Conservation (phyloP, 1,284 basidiomycete species). For the Cystobasidium slooffiae region DNA sequence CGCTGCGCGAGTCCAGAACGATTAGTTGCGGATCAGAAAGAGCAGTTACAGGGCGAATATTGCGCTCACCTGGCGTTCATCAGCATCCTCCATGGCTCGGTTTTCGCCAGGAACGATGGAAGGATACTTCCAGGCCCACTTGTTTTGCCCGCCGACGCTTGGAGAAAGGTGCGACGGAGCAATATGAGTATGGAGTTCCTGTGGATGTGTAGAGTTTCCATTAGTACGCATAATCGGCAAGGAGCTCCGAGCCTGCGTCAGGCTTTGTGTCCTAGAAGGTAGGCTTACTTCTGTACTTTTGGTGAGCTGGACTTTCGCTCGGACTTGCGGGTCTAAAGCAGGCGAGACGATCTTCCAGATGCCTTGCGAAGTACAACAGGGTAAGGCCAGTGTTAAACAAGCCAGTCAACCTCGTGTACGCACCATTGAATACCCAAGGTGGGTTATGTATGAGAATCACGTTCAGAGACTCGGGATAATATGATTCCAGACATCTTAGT, state of each 20-base stretch:
- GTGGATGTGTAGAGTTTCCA: background rate
- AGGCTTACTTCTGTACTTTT: slow-evolving; percentile 54
- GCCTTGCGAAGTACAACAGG: background rate
- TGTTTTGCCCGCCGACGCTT: slow-evolving; percentile 48
- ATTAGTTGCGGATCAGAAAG: slow-evolving; percentile 18
- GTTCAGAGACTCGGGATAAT: slow-evolving; percentile 54
- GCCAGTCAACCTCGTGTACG: slow-evolving; percentile 10
- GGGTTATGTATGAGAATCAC: slow-evolving; percentile 57
- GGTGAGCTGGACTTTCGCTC: slow-evolving; percentile 52
- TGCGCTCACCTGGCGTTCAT: slow-evolving; percentile 51
- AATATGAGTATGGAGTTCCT: slow-evolving; percentile 49
- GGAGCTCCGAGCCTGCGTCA: too few relatives aligned
- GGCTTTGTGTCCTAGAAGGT: slow-evolving; percentile 18
- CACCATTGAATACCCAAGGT: slow-evolving; percentile 58
- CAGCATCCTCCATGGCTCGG: slow-evolving; percentile 51
- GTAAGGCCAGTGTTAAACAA: background rate
- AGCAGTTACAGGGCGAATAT: slow-evolving; percentile 13
- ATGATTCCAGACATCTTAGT: slow-evolving; percentile 37
- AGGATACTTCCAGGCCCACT: slow-evolving; percentile 51
- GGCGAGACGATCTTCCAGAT: slow-evolving; percentile 51
- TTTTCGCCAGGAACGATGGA: slow-evolving; percentile 54
- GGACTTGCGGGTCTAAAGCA: slow-evolving; percentile 54
- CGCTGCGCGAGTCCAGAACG: slow-evolving; percentile 32
- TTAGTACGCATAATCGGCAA: too few relatives aligned
- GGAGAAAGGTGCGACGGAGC: slow-evolving; percentile 47